Evolutionary conservation across 2,329 filamentous ascomycete species (phyloP), one percentile per base, ranked within the genome.

Genomic region (Chaetomium olivaceum): DNA sequence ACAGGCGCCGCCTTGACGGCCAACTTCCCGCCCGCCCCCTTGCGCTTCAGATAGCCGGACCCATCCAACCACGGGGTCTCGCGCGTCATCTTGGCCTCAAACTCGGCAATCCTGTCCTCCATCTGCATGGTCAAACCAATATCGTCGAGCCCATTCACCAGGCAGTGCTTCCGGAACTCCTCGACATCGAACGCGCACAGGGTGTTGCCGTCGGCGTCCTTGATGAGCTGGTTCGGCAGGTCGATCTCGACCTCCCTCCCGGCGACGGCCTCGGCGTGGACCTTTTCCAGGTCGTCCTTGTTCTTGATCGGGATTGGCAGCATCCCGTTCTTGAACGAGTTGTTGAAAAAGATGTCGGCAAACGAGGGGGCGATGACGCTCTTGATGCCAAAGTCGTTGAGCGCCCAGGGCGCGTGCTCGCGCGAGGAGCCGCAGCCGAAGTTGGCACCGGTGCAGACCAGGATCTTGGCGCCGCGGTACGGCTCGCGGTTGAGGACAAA

Each of bases 311-410:
- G 80, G 67, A 98, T 87, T 57, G 94, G 93, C 69, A 98, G 83
- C 95, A 98, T 98, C 81, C 94, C 94, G 82, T 99, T 99, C 86
- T 99, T 98, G 87, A 97, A 98, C n/a, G 91, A 95, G 84, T 99
- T 99, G 87, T 97, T 97, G 87, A 94, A 96, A 87, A 97, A 97
- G 78, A 99, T 99, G 75, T 96, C 92, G 65, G 90, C 91, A 65
- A 85, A 87, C 1, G 91, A 93, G 1, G 92, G 92, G 0, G 94
- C 95, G 72, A 98, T 96, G 74, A 98, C 85, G 77, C 90, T 94
- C 76, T 90, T 92, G 81, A 99, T 97, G 71, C 95, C 95, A 73
- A 98, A 98, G 80, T 98, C 95, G 64, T 96, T 88, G 27, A 98
- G 86, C 6, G 95, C 94, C 95, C 95, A 98, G 0, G 95, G 95